Percentiles rank a stretch among this genome's conserved stretches.
Conservation (phyloP, 228 moss, liverwort and hornwort species). For the Sphagnum magellanicum region DNA sequence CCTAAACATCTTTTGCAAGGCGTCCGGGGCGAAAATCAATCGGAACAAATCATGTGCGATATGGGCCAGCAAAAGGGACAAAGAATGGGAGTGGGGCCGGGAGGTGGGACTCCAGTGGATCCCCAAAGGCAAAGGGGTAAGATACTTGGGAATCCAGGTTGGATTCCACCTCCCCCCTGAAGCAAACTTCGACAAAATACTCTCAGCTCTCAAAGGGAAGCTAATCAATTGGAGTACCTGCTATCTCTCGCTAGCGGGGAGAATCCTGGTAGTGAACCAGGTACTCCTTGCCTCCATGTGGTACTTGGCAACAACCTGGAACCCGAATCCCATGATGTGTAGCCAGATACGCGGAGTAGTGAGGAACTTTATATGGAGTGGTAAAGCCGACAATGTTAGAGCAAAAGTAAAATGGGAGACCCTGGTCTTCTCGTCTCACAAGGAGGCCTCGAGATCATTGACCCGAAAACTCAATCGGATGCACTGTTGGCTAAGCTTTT, state of each 20-base stretch:
- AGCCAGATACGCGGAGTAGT: too few species aligned
- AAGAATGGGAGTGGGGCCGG: background rate
- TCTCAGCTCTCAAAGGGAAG: background rate
- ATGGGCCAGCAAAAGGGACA: background rate
- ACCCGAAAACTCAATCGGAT: too few species aligned
- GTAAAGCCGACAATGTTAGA: too few species aligned
- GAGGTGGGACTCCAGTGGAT: background rate
- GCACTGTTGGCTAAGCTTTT: too few species aligned
- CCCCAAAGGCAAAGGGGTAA: background rate
- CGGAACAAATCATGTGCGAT: background rate
- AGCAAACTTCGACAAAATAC: background rate
- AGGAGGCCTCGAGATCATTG: too few species aligned
- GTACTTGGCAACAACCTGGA: background rate
- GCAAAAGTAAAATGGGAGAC: too few species aligned
- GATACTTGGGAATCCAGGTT: background rate
- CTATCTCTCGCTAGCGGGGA: background rate
- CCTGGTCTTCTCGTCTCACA: too few species aligned
- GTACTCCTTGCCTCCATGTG: background rate
- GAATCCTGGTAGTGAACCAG: background rate
- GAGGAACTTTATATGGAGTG: too few species aligned
- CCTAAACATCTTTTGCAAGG: background rate
- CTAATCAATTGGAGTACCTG: background rate
- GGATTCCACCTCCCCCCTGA: background rate
- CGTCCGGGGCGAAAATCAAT: background rate
- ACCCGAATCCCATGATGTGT: too few species aligned